phyloP scores from a whole-genome alignment of 2,329 filamentous ascomycete genomes.

The Ophiostoma perfectum region DNA sequence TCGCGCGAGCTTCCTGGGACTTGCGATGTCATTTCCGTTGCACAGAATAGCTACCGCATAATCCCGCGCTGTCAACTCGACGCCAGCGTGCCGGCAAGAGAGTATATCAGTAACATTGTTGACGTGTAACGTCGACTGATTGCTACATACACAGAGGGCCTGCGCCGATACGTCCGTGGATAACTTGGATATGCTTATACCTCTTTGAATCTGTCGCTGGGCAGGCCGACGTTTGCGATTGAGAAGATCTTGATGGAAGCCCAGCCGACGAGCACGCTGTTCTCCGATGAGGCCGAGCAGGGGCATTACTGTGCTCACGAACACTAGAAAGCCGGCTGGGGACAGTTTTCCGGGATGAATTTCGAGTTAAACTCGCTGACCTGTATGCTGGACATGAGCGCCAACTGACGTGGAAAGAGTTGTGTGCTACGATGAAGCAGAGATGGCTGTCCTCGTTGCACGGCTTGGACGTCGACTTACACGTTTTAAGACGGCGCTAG shows the following conservation, averaged over 20 bases:
- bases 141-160: neutral
- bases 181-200: neutral
- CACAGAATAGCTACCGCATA: neutral
- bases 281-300: slow-evolving; percentile 30
- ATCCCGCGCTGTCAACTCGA: neutral
- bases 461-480: neutral
- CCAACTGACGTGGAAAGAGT: slow-evolving; percentile 29
- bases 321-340: slow-evolving; percentile 29
- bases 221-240: neutral
- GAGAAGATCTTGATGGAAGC: neutral
- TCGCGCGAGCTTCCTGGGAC: neutral
- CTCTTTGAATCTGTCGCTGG: neutral
- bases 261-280: neutral
- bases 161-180: neutral
- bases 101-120: neutral
- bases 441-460: neutral
- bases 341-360: slow-evolving; percentile 32
- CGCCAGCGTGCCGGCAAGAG: neutral
- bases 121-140: neutral
- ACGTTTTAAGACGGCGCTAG: no score
- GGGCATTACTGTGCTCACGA: slow-evolving; percentile 32
- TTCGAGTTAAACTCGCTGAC: slow-evolving; percentile 33
- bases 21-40: neutral
- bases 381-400: slow-evolving; percentile 37
- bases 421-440: neutral